Percentiles rank a stretch among this genome's conserved stretches.
phyloP scores from a whole-genome alignment of 2,329 filamentous ascomycete genomes.

The Claviceps spartinae region DNA sequence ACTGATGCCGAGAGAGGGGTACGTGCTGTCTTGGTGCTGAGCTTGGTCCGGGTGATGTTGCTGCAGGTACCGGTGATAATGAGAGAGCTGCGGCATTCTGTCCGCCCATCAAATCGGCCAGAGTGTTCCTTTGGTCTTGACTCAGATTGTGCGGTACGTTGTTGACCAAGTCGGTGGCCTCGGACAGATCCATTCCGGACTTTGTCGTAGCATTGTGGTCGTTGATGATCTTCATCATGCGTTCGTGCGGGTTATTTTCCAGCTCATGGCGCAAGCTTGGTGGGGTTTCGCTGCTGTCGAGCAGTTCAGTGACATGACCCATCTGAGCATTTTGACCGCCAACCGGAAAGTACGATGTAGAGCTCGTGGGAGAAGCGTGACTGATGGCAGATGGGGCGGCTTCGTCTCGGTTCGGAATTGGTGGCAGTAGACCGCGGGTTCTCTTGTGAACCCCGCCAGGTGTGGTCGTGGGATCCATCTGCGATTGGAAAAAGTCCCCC shows the following conservation, averaged over 20 bases:
- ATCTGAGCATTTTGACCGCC: slow-evolving; percentile 28
- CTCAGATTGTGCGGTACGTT: slow-evolving; percentile 41
- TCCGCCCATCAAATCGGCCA: slow-evolving; percentile 47
- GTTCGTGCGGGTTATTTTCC: slow-evolving; percentile 43
- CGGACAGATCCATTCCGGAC: slow-evolving; percentile 36
- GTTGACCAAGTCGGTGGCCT: slow-evolving; percentile 35
- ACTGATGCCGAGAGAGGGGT: slow-evolving; percentile 9
- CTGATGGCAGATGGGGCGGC: slow-evolving; percentile 14
- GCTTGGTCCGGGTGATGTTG: slow-evolving; percentile 11
- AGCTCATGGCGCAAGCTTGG: slow-evolving; percentile 42
- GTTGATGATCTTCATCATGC: slow-evolving; percentile 53
- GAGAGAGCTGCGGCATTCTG: slow-evolving; percentile 12
- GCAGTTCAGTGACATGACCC: slow-evolving; percentile 47
- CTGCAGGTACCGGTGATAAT: slow-evolving; percentile 7
- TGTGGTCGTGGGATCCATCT: slow-evolving; percentile 23
- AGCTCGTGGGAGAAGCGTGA: slow-evolving; percentile 18
- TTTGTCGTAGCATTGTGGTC: slow-evolving; percentile 44
- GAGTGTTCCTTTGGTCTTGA: slow-evolving; percentile 42
- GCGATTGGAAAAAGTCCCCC: slow-evolving; percentile 41
- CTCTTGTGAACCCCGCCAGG: slow-evolving; percentile 34
- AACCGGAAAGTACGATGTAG: slow-evolving; percentile 13
- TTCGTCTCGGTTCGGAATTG: slow-evolving; percentile 30
- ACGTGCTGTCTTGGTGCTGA: neutral
- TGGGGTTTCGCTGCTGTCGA: slow-evolving; percentile 38
- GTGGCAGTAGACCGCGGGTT: slow-evolving; percentile 39